phyloP scores from a whole-genome alignment of 75 land plant species.

The Selaginella tamariscina region DNA sequence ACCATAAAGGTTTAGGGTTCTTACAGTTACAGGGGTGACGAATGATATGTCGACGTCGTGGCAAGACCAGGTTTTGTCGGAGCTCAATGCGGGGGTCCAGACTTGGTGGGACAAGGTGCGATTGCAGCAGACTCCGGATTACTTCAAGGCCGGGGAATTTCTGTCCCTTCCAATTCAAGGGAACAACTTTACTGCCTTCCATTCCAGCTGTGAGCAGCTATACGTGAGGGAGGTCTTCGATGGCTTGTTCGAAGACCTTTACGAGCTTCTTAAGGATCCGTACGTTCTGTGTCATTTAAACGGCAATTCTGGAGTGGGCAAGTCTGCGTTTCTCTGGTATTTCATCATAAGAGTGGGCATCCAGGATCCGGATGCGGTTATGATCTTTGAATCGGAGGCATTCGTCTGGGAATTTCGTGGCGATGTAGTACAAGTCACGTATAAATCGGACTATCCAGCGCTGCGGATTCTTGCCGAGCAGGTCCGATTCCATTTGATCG shows the following conservation, averaged over 20 bases:
- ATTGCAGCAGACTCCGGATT: too few relatives aligned
- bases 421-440: not conserved
- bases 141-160: not conserved
- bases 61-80: too few relatives aligned
- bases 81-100: too few relatives aligned
- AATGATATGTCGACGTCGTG: too few relatives aligned
- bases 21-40: too few relatives aligned
- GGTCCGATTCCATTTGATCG: not conserved
- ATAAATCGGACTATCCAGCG: not conserved
- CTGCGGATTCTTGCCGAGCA: not conserved
- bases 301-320: not conserved
- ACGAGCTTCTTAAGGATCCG: not conserved
- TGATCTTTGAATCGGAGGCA: not conserved
- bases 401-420: not conserved
- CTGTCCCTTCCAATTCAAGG: not conserved
- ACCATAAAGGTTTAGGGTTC: too few relatives aligned
- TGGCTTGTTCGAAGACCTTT: not conserved
- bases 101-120: too few relatives aligned
- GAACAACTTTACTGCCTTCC: not conserved
- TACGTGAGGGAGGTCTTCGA: not conserved
- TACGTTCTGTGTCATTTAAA: not conserved
- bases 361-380: not conserved
- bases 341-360: not conserved
- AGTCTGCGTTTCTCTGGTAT: not conserved
- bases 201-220: not conserved